Evolutionary conservation across 148 eudicot species (phyloP).

Genomic region (Spergularia bocconei): DNA sequence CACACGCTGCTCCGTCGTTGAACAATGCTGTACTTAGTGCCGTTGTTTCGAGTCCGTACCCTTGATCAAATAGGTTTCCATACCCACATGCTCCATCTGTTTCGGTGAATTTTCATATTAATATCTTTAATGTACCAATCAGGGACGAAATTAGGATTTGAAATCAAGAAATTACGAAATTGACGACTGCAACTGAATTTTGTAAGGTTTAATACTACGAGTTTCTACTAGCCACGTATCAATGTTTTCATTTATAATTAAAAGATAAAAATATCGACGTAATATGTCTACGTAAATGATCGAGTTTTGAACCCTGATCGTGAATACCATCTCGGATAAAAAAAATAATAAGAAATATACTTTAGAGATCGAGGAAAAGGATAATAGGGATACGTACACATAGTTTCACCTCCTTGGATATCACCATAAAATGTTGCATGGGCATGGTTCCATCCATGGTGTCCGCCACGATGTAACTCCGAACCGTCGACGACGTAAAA

Average conservation of each 20-base stretch:
- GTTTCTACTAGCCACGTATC: no score
- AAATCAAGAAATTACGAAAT: no score
- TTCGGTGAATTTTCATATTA: background rate
- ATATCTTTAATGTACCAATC: no score
- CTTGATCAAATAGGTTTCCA: slow-evolving; percentile 33
- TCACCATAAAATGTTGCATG: slow-evolving; percentile 58
- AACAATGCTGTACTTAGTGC: slow-evolving; percentile 58
- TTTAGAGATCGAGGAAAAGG: background rate
- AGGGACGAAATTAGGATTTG: no score
- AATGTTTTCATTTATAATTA: no score
- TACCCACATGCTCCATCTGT: slow-evolving; percentile 60
- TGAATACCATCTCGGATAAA: background rate
- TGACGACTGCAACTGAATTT: no score
- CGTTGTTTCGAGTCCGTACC: slow-evolving; percentile 35
- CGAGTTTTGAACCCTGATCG: background rate
- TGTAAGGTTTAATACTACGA: no score
- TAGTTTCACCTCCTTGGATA: slow-evolving; percentile 32
- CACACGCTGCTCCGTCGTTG: slow-evolving; percentile 44
- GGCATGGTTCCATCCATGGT: slow-evolving; percentile 34
- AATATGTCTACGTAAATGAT: background rate
- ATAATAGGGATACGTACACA: slow-evolving; percentile 26
- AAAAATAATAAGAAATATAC: background rate
- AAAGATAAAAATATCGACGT: background rate
- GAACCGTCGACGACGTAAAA: slow-evolving; percentile 11
- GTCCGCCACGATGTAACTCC: background rate